These are phyloP conservation scores for Isatis lusitanica DNA, from an alignment of 441 rosid genomes.

Conservation along the genomic window DNA sequence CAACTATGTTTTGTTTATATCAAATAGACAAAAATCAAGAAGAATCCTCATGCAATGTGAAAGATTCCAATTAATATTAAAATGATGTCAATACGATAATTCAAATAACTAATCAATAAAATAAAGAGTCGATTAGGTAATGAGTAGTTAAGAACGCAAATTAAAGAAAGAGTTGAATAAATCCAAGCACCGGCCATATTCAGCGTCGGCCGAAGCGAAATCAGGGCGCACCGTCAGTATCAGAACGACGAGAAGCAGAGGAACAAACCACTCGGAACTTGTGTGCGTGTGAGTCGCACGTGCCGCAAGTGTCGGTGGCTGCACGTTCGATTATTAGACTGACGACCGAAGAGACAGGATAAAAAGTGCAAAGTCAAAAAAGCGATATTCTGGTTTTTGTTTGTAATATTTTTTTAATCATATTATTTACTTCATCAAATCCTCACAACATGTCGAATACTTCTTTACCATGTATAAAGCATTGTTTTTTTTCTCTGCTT, in stretches of 20 bases:
- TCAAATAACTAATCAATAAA: conserved; percentile 9
- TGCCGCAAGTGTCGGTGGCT: conserved; percentile 38
- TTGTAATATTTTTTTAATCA: not conserved
- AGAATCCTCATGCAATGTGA: not conserved
- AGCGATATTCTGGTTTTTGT: conserved; percentile 4
- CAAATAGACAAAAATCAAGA: conserved; percentile 8
- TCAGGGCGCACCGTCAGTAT: conserved; percentile 9
- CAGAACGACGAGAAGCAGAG: conserved; percentile 11
- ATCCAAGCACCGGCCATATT: conserved; percentile 34
- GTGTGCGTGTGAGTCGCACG: conserved; percentile 29
- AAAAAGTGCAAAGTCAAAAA: conserved; percentile 5
- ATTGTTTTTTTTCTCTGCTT: not conserved
- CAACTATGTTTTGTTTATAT: conserved; percentile 17
- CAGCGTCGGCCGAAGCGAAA: conserved; percentile 22
- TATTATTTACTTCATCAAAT: not conserved
- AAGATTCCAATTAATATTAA: not conserved
- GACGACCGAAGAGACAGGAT: conserved; percentile 10
- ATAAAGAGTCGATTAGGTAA: conserved; percentile 8
- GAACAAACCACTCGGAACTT: conserved; percentile 22
- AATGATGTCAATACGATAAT: not conserved
- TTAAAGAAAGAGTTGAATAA: conserved; percentile 8
- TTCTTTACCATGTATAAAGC: not conserved
- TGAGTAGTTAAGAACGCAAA: conserved; percentile 8
- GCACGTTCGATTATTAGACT: conserved; percentile 11
- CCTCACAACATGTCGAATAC: not conserved